These are phyloP conservation scores for Uronychia setigera DNA, from an alignment of 73 alveolate genomes.

Conservation along the genomic window DNA sequence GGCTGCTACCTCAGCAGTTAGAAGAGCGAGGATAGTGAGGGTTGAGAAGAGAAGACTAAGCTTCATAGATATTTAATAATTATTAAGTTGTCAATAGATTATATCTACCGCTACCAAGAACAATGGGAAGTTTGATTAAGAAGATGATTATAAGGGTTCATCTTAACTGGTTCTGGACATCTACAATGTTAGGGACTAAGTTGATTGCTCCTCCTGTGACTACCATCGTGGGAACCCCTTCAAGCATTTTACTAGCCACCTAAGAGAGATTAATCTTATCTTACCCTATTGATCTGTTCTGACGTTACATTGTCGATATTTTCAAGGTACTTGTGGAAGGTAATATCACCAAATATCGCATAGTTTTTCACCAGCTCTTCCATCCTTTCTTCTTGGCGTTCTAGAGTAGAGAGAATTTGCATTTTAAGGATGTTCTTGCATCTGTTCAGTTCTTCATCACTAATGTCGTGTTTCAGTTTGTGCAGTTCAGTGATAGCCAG, in stretches of 20 bases:
- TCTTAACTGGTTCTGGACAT: conserved; percentile 37
- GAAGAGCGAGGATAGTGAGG: not conserved
- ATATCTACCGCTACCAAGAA: not conserved
- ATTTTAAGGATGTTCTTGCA: conserved; percentile 61
- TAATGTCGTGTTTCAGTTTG: conserved; percentile 39
- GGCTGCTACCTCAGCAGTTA: not conserved
- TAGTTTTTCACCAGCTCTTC: conserved; percentile 74
- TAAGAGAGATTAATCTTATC: no score
- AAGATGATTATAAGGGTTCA: conserved; percentile 8
- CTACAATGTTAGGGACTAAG: conserved; percentile 45
- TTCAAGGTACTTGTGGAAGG: conserved; percentile 50
- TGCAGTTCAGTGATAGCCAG: conserved; percentile 46
- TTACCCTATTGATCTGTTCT: conserved; percentile 43
- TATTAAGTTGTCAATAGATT: not conserved
- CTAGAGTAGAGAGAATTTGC: conserved; percentile 50
- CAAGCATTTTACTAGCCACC: conserved; percentile 33
- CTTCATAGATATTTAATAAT: not conserved
- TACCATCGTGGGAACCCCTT: conserved; percentile 57
- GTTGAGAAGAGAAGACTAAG: not conserved
- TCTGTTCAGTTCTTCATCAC: conserved; percentile 63
- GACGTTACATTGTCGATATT: conserved; percentile 54
- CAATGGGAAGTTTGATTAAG: conserved; percentile 3
- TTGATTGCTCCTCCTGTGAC: conserved; percentile 63
- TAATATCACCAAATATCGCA: conserved; percentile 52
- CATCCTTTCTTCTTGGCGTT: conserved; percentile 51